A percentile compares a stretch with the other conserved stretches of the same genome.
phyloP scores from a whole-genome alignment of 2,329 filamentous ascomycete genomes.

The Ceratocystis eucalypticola region DNA sequence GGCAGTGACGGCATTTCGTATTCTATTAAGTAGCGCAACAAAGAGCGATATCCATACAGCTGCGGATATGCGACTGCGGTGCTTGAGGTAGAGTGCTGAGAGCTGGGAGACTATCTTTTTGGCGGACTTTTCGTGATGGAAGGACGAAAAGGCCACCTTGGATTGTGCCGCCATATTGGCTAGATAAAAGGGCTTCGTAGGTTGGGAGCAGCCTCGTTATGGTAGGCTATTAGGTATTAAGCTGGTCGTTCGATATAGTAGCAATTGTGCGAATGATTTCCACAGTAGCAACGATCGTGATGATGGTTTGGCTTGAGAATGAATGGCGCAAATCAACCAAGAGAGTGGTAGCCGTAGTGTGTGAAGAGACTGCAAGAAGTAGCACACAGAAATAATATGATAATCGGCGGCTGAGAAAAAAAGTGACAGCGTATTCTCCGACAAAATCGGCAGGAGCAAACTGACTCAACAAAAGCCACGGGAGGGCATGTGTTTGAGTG shows the following conservation, averaged over 20 bases:
- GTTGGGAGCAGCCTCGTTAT: background rate
- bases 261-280: background rate
- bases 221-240: too few species aligned
- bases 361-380: background rate
- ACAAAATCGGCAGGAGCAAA: background rate
- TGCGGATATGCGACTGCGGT: constrained; percentile 72
- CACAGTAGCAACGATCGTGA: background rate
- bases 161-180: constrained; percentile 57
- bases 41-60: constrained; percentile 73
- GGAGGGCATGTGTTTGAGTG: background rate
- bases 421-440: too few species aligned
- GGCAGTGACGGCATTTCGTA: constrained; percentile 81
- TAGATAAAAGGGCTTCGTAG: background rate
- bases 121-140: constrained; percentile 40
- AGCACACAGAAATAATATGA: background rate
- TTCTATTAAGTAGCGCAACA: constrained; percentile 67
- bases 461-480: background rate
- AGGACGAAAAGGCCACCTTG: constrained; percentile 44
- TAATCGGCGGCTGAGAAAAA: background rate
- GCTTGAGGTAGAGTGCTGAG: constrained; percentile 58
- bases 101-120: constrained; percentile 52
- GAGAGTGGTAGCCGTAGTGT: background rate
- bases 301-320: background rate
- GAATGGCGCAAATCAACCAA: background rate
- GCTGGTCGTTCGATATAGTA: background rate